Evolutionary conservation across 176 grass and related monocot species (phyloP), one percentile per base, ranked within the genome.

Genomic region (Ensete glaucum): DNA sequence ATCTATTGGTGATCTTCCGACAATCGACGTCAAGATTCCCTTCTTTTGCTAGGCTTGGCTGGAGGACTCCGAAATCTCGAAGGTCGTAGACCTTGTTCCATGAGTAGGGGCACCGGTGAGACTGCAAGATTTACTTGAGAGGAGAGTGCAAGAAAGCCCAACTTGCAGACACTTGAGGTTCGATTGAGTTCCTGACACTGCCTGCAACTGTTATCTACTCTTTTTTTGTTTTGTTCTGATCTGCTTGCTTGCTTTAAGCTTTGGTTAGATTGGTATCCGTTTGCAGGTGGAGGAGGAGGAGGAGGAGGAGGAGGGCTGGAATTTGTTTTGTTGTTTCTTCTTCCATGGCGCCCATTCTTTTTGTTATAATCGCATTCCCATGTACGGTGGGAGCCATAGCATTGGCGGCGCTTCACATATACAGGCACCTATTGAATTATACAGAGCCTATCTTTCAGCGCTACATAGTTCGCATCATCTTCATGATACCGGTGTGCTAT

Each of bases 351-450:
- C 74, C 83, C 67, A 75, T 77, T 59, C 83, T 77, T 62, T 96
- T 87, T 83, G 79, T 88, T 74, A 85, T 80, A 65, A 87, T 88
- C 43, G 89, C 93, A 76, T 86, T 96, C 78, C 80, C 84, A 52
- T 96, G 93, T 85, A 85, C 93, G n/a, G 76, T 82, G 49, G 89
- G 85, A 64, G 93, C 93, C n/a, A 86, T 86, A 64, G 87, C 86
- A 34, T 59, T 92, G 54, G 77, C 93, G 69, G 52, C 92, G 64
- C 85, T 79, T 1, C 93, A 92, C 85, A 92, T 96, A 78, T 96
- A 96, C 84, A 87, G 93, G 1, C 93, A 96, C 78, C 87, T 96
- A 21, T 69, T 92, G 74, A 89, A 90, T 80, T 95, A 90, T 64
- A 87, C 85, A 16, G 85, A 90, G 67, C 91, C 91, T 64, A 90